Base-by-base conservation (phyloP, 192 early-diverging fungal genomes). In the Lobosporangium transversale region DNA sequence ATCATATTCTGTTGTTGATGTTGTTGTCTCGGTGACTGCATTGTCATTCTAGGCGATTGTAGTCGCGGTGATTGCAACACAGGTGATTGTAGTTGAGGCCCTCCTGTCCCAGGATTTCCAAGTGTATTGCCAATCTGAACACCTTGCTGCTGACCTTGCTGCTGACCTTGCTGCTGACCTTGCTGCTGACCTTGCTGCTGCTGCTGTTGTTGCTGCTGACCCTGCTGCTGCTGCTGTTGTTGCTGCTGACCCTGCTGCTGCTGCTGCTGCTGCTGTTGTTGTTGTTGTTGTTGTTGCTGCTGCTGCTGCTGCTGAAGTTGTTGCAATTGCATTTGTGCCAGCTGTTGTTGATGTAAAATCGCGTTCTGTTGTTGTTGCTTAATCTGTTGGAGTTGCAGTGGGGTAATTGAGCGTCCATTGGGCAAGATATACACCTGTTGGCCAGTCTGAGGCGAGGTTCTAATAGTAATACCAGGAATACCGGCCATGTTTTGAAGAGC, bases 361-460 rank as follows among this genome's bases (percentile, higher is more conserved):
- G 54, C 48, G 4, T 73, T 44, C 2, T 56, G 60, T 3, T 52
- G 53, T 12, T 55, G 53, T 8, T 59, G 62, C 42, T 65, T 54
- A 40, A 61, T 29, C 27, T 66, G 57, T 17, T 75, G 62, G 40
- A 75, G 61, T 37, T 75, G 71, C 26, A 60, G 49, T 4, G 57
- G 50, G 0, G 71, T 66, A 31, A 66, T 60, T 45, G 57, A 24
- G 18, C 51, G 29, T 20, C 63, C 63, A 17, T 61, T 61, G 23
- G 61, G 62, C 23, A 66, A 15, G 31, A 75, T 55, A 18, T 66
- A 53, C 49, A 75, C 63, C n/a, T 66, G 70, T n/a, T 75, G 70
- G 2, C 62, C 62, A 18, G 59, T 56, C 55, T 48, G 43, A 17
- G 61, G 56, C 17, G 70, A 58, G n/a, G 66, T 54, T 17, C 54